Evolutionary conservation across 768 basidiomycete species (phyloP), one percentile per base, ranked within the genome.

Genomic region (Fistulinella prunicolor): DNA sequence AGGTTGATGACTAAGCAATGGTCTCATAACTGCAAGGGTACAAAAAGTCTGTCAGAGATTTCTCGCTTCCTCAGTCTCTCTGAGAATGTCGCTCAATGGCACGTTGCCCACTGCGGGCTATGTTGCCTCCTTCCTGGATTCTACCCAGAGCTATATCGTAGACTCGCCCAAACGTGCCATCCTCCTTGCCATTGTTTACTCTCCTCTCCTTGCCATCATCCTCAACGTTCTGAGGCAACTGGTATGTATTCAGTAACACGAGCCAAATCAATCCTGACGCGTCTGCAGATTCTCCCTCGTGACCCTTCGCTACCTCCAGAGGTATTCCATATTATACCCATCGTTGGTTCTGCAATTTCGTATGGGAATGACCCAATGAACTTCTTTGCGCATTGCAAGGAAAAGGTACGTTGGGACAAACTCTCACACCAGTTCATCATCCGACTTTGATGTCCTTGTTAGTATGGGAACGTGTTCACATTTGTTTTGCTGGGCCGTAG

Each of bases 391-490:
- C 70, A 77, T 32, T 88, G 85, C 61, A 79, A 80, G 55, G 81
- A 86, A 60, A 91, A 89, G 81, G 92, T 87, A 44, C 9, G 49
- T 47, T 82, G 36, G n/a, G 39, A 49, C 17, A 24, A 28, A 1
- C 7, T 38, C 12, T 17, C 13, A 1, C 32, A 10, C 17, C 14
- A 22, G 26, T 17, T 53, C 24, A 23, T 28, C 21, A 20, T 26
- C 17, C 17, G 37, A 51, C 26, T 5, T 19, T 35, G 20, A 22
- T 42, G 38, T 28, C 50, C 22, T 38, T 42, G 20, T 12, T 50
- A 99, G 96, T 86, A 98, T 60, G 96, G 96, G 47, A 80, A 96
- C 52, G 83, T 98, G n/a, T 99, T 98, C 74, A 94, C 94, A 1
- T 98, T 96, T 70, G 75, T 94, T 35, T 71, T 99, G 8, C 70